These are phyloP conservation scores for Prunus mira DNA, from an alignment of 306 rosid genomes.

Conservation along the genomic window DNA sequence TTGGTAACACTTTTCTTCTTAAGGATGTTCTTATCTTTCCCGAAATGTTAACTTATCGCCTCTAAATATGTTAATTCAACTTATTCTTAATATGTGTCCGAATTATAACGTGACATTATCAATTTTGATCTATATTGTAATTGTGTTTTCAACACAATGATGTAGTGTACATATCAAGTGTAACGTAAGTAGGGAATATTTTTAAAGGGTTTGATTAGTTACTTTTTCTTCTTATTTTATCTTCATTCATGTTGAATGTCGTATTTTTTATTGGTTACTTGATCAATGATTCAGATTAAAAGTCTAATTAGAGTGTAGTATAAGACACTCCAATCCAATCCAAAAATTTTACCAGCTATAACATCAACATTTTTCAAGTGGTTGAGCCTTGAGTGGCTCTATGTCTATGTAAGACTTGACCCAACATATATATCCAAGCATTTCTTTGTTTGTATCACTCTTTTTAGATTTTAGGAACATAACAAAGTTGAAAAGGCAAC, in stretches of 20 bases:
- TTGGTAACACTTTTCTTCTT: neutral
- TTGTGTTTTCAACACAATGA: too few relatives aligned
- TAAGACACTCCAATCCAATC: neutral
- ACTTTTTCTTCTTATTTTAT: too few relatives aligned
- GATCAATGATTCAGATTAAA: too few relatives aligned
- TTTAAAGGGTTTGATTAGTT: too few relatives aligned
- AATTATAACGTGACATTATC: too few relatives aligned
- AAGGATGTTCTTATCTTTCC: neutral
- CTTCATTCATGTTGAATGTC: too few relatives aligned
- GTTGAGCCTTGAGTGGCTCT: neutral
- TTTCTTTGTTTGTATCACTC: slow-evolving; percentile 6
- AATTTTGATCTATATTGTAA: too few relatives aligned
- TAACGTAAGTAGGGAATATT: too few relatives aligned
- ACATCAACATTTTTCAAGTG: neutral
- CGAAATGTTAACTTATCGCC: neutral
- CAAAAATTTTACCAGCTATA: neutral
- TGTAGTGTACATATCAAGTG: too few relatives aligned
- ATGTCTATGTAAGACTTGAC: neutral
- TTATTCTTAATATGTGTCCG: neutral
- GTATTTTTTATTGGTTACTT: too few relatives aligned
- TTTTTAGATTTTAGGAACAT: neutral
- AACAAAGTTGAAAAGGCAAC: neutral
- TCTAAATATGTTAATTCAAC: neutral
- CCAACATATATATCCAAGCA: neutral
- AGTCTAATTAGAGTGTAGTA: neutral